Conservation (phyloP, 345 rosid genomes). For the Turritis glabra region DNA sequence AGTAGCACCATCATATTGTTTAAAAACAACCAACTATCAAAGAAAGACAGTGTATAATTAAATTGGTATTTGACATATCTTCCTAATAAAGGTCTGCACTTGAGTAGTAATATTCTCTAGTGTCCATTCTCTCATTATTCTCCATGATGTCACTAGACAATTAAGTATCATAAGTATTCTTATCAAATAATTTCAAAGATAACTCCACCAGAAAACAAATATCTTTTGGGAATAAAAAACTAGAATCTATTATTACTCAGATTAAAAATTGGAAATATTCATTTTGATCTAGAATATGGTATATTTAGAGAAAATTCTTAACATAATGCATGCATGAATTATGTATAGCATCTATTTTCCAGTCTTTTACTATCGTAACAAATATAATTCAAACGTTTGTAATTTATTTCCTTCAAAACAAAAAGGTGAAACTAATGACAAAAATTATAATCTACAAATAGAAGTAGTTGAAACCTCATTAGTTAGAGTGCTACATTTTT, state of each 20-base stretch:
- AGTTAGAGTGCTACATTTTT: constrained; percentile 20
- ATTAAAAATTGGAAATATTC: constrained; percentile 16
- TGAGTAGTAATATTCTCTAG: constrained; percentile 41
- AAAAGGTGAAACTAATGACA: not conserved
- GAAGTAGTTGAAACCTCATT: constrained; percentile 9
- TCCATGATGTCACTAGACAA: constrained; percentile 36
- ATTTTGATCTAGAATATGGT: constrained; percentile 20
- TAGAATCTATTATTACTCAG: constrained; percentile 15
- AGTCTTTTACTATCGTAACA: not conserved
- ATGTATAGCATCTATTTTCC: constrained; percentile 11
- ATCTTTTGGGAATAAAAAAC: constrained; percentile 19
- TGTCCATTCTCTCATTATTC: constrained; percentile 44
- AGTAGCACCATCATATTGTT: constrained; percentile 20
- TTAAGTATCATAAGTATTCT: constrained; percentile 21
- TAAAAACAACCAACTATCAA: not conserved
- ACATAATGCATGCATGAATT: constrained; percentile 19
- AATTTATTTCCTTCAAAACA: not conserved
- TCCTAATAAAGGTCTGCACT: constrained; percentile 36
- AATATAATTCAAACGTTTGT: not conserved
- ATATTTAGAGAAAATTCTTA: constrained; percentile 6
- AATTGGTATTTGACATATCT: constrained; percentile 18
- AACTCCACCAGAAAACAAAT: constrained; percentile 28
- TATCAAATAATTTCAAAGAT: constrained; percentile 15
- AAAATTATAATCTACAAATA: constrained; percentile 22
- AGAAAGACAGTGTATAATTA: not conserved